Evolutionary conservation across 31 red algal genomes (phyloP).

Genomic region (Odonthalia washingtoniensis): DNA sequence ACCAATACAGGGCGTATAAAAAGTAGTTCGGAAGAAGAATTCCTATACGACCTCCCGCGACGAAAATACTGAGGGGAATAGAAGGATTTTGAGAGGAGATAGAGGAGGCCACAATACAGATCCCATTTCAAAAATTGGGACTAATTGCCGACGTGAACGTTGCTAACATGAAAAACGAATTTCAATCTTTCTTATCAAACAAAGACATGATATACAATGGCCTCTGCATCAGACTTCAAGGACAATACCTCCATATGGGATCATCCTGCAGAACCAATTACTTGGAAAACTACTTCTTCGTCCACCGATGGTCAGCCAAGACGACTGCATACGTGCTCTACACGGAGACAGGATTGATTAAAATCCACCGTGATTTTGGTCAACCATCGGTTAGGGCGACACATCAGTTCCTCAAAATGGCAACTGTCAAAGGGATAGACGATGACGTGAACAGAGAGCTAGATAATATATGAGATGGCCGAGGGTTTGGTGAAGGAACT

Average conservation of each 20-base stretch:
- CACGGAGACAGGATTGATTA: not conserved
- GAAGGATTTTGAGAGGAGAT: not conserved
- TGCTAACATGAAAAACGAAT: not conserved
- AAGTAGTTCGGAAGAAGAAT: too few species aligned
- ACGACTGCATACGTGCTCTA: not conserved
- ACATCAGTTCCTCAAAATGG: not conserved
- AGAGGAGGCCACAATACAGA: not conserved
- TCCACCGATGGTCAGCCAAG: conserved; percentile 6
- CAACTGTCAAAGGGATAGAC: not conserved
- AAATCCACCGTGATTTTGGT: conserved; percentile 9
- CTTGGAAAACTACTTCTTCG: conserved; percentile 33
- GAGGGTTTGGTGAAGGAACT: not conserved
- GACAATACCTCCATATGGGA: not conserved
- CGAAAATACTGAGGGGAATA: not conserved
- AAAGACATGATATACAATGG: conserved; percentile 38
- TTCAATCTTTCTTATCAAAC: conserved; percentile 16
- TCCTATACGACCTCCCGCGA: too few species aligned
- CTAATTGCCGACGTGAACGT: conserved; percentile 21
- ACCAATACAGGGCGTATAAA: too few species aligned
- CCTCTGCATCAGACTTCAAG: conserved; percentile 31
- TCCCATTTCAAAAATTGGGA: conserved; percentile 15
- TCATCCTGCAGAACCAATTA: not conserved
- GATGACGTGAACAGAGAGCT: not conserved
- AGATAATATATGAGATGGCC: conserved; percentile 9
- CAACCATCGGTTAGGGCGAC: not conserved